Percentiles rank a stretch among this genome's conserved stretches.
Conservation (phyloP, 371 early-diverging fungal species). For the Apophysomyces ossiformis region DNA sequence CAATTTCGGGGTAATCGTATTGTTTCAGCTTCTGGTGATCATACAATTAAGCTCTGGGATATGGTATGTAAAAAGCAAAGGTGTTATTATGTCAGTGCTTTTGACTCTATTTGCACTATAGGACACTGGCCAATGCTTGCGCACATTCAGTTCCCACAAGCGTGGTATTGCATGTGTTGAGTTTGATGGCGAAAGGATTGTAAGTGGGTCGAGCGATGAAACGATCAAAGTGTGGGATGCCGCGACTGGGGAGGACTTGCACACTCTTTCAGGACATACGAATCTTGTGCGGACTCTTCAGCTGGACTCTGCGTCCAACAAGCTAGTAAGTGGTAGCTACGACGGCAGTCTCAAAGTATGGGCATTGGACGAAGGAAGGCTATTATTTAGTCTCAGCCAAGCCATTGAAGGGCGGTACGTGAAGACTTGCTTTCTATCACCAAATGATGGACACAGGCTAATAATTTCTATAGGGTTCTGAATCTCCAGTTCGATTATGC, state of each 20-base stretch:
- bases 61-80: constrained; percentile 23
- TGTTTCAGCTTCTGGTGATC: constrained; percentile 84
- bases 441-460: not conserved
- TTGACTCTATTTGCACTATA: constrained; percentile 43
- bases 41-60: constrained; percentile 72
- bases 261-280: constrained; percentile 74
- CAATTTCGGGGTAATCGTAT: constrained; percentile 61
- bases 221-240: constrained; percentile 88
- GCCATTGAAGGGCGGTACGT: constrained; percentile 69
- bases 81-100: constrained; percentile 53
- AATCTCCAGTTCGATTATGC: constrained; percentile 84
- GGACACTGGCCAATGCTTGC: constrained; percentile 59
- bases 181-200: constrained; percentile 72
- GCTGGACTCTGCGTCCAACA: constrained; percentile 40
- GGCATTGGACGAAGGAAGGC: constrained; percentile 65
- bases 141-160: constrained; percentile 57
- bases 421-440: constrained; percentile 7
- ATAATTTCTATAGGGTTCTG: constrained; percentile 70
- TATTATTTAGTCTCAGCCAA: constrained; percentile 55
- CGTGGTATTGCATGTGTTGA: constrained; percentile 88
- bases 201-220: constrained; percentile 85
- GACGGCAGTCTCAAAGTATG: constrained; percentile 89
- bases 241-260: constrained; percentile 65
- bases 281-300: constrained; percentile 81
- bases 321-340: constrained; percentile 82